Evolutionary conservation across 108 stramenopile species (phyloP), one percentile per base, ranked within the genome.

Genomic region (Pseudonitzschia delicatissima): DNA sequence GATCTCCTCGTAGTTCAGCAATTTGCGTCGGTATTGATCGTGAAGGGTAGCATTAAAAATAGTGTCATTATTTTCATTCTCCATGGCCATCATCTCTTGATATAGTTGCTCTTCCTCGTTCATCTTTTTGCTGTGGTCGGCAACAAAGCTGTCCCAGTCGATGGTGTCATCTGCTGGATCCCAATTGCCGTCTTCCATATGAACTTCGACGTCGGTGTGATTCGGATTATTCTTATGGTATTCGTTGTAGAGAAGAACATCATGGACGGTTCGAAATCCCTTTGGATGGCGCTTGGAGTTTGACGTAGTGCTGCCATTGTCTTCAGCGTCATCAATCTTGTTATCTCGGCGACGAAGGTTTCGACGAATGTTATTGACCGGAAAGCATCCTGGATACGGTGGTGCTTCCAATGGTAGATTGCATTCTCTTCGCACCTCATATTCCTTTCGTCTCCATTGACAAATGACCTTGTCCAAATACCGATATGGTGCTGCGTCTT

Each of bases 381-480:
- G 71, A 39, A 67, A 78, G 36, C 78, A 79, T 12, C 67, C 66
- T 5, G 68, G 68, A 64, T 74, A 81, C 4, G 72, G 61, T 1
- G 42, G 33, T 5, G 36, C 28, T 5, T 71, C 68, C 17, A 64
- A 65, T 21, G 25, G 60, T 8, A 82, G 35, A n/a, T 73, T 69
- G 52, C 81, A 82, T 57, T 49, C 77, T 26, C 31, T 34, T 20
- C 81, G 73, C 27, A 74, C 68, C 6, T 67, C 45, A 5, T 82
- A 74, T 64, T 82, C 81, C 25, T 70, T 62, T 39, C 61, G 33
- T 20, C 81, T 64, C 74, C 73, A 82, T 58, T 74, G 73, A 59
- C 81, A 82, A 65, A 82, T 77, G 20, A 82, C 53, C 36, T 77
- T 74, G 52, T 82, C 81, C 21, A 82, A 31, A 50, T 55, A 71